Base-by-base conservation (phyloP, 495 filamentous ascomycete species). In the Stereocaulon alpinum region DNA sequence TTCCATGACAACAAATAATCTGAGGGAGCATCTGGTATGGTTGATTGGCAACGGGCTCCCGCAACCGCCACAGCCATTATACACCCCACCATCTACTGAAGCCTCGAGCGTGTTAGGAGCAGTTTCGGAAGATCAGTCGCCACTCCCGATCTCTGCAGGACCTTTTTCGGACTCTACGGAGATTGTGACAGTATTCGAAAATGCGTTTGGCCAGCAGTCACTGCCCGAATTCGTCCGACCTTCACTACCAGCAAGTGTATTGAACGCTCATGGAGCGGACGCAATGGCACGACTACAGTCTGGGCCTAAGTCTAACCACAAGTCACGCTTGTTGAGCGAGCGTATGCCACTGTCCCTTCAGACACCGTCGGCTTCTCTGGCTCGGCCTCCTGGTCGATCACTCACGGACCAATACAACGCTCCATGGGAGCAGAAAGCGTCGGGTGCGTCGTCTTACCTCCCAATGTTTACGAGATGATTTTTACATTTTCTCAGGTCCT, bases 271-370 rank as follows among this genome's bases (percentile, higher is more conserved):
- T 62, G 41, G 37, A 18, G 51, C 29, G 18, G 63, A 62, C 50
- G 69, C 75, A 29, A 88, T 87, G 84, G 83, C 79, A 59, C 75
- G 77, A 61, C 66, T 85, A 53, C 66, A 77, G 52, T 71, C 80
- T 40, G 74, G 73, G 56, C 75, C 82, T 11, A 74, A 71, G 49
- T 80, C 81, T 11, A 74, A 73, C 51, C 74, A 74, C 18, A 81
- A 78, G 60, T 76, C 74, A 62, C 75, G 72, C 47, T 69, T 81
- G 69, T 66, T 76, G 55, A 74, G 73, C 60, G 70, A 69, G 54
- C 54, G 52, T 34, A 69, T 68, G 42, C 62, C 68, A 37, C 32
- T 52, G 12, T 55, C 61, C 51, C 58, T 62, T 34, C 59, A 62
- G 24, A 63, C 57, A 22, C 64, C 59, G 43, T 65, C 58, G 56